Evolutionary conservation across 768 basidiomycete species (phyloP), one percentile per base, ranked within the genome.

Genomic region (Tylopilus rubrobrunneus): DNA sequence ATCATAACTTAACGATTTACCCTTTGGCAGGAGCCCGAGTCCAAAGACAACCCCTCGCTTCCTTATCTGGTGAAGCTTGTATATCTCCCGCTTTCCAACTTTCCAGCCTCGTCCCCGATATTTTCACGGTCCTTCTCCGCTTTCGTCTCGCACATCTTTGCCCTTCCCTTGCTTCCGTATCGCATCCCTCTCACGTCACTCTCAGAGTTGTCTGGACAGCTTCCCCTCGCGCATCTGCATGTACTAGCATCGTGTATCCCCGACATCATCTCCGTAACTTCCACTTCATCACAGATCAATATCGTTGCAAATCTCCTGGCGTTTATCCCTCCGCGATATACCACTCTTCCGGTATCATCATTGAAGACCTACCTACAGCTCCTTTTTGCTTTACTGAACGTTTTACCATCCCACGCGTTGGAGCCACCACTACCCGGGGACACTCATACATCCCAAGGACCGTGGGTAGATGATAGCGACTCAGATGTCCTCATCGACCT

Each of bases 161-260:
- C 85, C 1, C 74, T 95, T 42, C 87, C 89, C 0, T 72, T 92
- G 0, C 77, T 98, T 0, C 92, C 91, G 1, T 87, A 89, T 67
- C 86, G 83, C 8, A 73, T 88, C 44, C 87, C 82, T 34, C 73
- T 85, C 21, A 67, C 72, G 0, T 77, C 82, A 21, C 78, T 96
- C 34, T 82, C 83, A 4, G 70, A 77, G 23, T 74, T 98, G 39
- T 83, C 87, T 15, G 74, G 82, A 15, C 74, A 76, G 10, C 74
- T 95, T 12, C 90, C 92, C 2, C 74, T 84, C 19, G 66, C 71
- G 12, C 68, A 71, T 11, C 51, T 79, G 23, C 60, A 70, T 52
- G 55, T 68, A 19, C 53, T 78, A 49, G 68, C 62, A 48, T 65
- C 66, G 37, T 66, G 47, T 45, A 54, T 67, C 40, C 37, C 64